Base-by-base conservation (phyloP, 1,139 yeast species). In the Hemisphaericaspora subhashii region DNA sequence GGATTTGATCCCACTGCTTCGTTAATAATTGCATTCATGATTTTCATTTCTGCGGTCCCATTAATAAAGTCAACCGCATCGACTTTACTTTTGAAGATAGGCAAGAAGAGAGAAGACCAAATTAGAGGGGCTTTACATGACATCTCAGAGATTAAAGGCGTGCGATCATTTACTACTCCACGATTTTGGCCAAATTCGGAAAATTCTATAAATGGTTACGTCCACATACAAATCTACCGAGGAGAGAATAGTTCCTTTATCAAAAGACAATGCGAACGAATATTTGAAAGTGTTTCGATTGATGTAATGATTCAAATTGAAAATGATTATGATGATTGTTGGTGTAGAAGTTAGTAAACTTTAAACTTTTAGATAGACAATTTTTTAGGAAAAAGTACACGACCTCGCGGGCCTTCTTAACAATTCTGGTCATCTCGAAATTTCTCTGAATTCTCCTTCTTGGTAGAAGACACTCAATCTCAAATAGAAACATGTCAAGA, bases 1-100 rank as follows among this genome's bases (percentile, higher is more conserved):
- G 86, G 86, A 1, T 86, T 87, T 56, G 99, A 92, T 56, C 97
- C 99, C 0, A 62, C 92, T 15, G 96, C 98, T 0, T 90, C 98
- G 1, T 71, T 94, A 3, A 73, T 89, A 51, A 92, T 92, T 45
- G 97, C 96, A 0, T 64, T 77, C 4, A 69, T 92, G 53, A 89
- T 94, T 45, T 79, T 90, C 46, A 45, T 79, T 11, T 87, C 96
- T 3, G 89, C 98, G 0, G 55, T 89, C 1, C 98, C 98, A 1
- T 70, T 92, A 41, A 73, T 92, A 27, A 79, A 79, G 51, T 85
- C 95, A 1, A 85, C 97, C 0, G 86, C 95, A 0, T 75, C 81
- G 3, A 81, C 85, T 20, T 70, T 92, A 32, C 65, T 92, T 41
- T 68, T 92, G 25, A 75, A 83, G 28, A 62, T 89, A 27, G 72